A percentile compares a stretch with the other conserved stretches of the same genome.
These are phyloP conservation scores for Cladophialophora carrionii DNA, from an alignment of 2,329 filamentous ascomycete genomes.

Conservation along the genomic window DNA sequence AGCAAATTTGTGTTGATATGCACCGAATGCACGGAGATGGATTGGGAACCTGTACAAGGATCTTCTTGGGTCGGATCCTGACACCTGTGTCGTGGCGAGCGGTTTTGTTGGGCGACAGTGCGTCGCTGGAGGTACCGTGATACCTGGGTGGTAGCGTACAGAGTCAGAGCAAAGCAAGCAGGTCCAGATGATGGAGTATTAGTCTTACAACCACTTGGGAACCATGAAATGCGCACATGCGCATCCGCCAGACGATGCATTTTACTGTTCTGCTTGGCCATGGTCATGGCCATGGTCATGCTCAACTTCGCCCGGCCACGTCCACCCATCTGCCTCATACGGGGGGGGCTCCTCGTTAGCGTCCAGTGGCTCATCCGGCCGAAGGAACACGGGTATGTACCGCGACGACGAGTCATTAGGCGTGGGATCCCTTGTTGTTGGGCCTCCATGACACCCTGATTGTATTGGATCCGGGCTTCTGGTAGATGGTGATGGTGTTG, in stretches of 20 bases:
- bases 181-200: not conserved
- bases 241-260: not conserved
- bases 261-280: not conserved
- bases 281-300: not conserved
- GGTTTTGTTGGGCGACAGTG: not conserved
- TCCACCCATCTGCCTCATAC: constrained; percentile 29
- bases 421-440: not conserved
- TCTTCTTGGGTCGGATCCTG: not conserved
- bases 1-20: not conserved
- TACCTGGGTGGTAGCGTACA: not conserved
- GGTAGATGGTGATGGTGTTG: too few species aligned
- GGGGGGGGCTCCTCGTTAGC: constrained; percentile 26
- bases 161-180: not conserved
- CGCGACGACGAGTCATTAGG: not conserved
- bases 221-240: not conserved
- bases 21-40: not conserved
- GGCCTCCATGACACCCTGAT: not conserved
- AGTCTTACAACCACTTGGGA: not conserved
- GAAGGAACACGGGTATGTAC: not conserved
- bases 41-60: not conserved
- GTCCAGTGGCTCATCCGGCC: not conserved
- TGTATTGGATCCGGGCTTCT: not conserved
- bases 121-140: not conserved
- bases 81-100: not conserved
- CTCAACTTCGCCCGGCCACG: constrained; percentile 15